Base-by-base conservation (phyloP, 306 rosid species). In the Lathyrus aphaca region DNA sequence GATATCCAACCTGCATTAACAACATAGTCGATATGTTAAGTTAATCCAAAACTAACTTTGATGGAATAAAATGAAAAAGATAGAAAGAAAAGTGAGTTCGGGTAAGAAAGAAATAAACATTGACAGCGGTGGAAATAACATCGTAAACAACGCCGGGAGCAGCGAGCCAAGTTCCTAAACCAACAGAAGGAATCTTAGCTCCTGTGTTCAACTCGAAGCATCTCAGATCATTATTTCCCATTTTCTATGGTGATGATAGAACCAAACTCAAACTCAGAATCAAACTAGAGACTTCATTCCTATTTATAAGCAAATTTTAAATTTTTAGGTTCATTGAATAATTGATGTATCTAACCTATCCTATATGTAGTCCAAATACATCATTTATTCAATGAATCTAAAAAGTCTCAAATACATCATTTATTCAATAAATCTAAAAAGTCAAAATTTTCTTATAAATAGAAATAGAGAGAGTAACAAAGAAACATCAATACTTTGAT, bases 141-240 rank as follows among this genome's bases (percentile, higher is more conserved):
- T 77, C 69, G 5, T 71, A 83, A 25, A 89, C 81, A 37, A 84
- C 55, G n/a, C 87, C 92, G 16, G 88, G 90, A 39, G 74, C 73
- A 40, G 92, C 80, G 46, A 45, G 95, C 90, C 91, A 87, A 5
- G 98, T 92, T 12, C 98, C 98, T 18, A 92, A 77, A 37, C 89
- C 95, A 2, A 89, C 69, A 0, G 91, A 89, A 17, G 96, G 96
- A 0, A 92, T 87, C 71, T 86, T 86, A 11, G 98, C 95, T 0
- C 92, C 95, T 9, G 92, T 92, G 74, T 87, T 87, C 77, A 89
- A 45, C 68, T 84, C 72, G 43, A 89, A 89, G 77, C 59, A 80
- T 6, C 82, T 42, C 48, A 84, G 65, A 15, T 68, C 86, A 1
- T 74, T 35, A 0, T 9, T 50, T 0, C 10, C 87, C 96, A 88